These are phyloP conservation scores for Apiospora pterosperma DNA, from an alignment of 2,329 filamentous ascomycete species.

Conservation along the genomic window DNA sequence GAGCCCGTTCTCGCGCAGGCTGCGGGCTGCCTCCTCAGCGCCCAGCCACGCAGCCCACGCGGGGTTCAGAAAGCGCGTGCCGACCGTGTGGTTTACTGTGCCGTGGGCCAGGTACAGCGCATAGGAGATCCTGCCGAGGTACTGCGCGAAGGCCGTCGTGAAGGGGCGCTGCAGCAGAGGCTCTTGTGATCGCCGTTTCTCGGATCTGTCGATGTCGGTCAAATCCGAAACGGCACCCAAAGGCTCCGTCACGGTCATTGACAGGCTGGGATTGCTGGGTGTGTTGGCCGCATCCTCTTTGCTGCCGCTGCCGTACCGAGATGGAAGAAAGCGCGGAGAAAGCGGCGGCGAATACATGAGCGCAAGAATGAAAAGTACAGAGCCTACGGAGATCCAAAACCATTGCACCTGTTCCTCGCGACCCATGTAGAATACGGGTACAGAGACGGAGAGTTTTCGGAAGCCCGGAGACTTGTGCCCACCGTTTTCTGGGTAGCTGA, in stretches of 20 bases:
- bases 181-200: slow-evolving; percentile 11
- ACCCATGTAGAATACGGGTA: slow-evolving; percentile 2
- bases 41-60: slow-evolving; percentile 43
- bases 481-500: slow-evolving; percentile 9
- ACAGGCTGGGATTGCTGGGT: neutral
- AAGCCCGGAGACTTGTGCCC: slow-evolving; percentile 8
- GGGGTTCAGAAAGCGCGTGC: slow-evolving; percentile 48
- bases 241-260: neutral
- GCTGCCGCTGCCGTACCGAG: neutral
- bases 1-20: slow-evolving; percentile 29
- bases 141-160: slow-evolving; percentile 48
- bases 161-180: slow-evolving; percentile 47
- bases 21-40: slow-evolving; percentile 45
- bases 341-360: slow-evolving; percentile 17
- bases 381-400: slow-evolving; percentile 8
- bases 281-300: neutral
- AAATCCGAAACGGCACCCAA: neutral
- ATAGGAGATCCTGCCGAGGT: slow-evolving; percentile 59
- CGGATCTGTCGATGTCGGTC: neutral
- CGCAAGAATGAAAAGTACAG: slow-evolving; percentile 14
- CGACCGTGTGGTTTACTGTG: slow-evolving; percentile 48
- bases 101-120: slow-evolving; percentile 62
- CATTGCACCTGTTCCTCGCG: slow-evolving; percentile 4
- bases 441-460: neutral
- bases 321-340: neutral